A percentile compares a stretch with the other conserved stretches of the same genome.
Evolutionary conservation across 495 filamentous ascomycete genomes (phyloP).

Genomic region (Aspergillus sclerotioniger): DNA sequence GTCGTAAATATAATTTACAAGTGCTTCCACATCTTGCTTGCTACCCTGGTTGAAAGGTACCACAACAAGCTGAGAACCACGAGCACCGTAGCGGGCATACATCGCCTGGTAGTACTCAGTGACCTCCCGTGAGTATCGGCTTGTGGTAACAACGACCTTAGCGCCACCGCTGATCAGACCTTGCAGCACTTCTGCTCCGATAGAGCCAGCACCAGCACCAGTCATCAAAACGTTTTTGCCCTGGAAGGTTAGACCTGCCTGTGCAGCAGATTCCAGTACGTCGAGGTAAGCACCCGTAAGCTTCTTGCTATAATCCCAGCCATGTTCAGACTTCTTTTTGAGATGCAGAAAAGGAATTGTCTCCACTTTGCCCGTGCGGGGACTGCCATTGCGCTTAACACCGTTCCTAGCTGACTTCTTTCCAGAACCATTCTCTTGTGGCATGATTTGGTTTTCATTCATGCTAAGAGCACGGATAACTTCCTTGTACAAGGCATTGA

Average conservation of each 20-base stretch:
- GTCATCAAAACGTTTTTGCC: slow-evolving; percentile 98
- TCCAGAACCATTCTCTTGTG: slow-evolving; percentile 66
- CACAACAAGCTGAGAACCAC: slow-evolving; percentile 93
- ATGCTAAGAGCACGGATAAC: slow-evolving; percentile 89
- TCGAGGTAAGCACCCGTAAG: slow-evolving; percentile 90
- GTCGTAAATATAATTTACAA: slow-evolving; percentile 95
- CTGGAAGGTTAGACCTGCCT: slow-evolving; percentile 81
- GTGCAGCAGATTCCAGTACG: slow-evolving; percentile 84
- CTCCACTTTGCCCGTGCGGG: slow-evolving; percentile 85
- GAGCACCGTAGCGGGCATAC: slow-evolving; percentile 90
- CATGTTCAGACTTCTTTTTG: slow-evolving; percentile 88
- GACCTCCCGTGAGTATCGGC: slow-evolving; percentile 92
- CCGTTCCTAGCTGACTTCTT: slow-evolving; percentile 67
- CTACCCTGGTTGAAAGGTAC: slow-evolving; percentile 99
- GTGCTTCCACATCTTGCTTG: slow-evolving; percentile 91
- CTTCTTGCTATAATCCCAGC: slow-evolving; percentile 99
- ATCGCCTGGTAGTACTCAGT: slow-evolving; percentile 99
- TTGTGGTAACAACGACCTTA: slow-evolving; percentile 93
- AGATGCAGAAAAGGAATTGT: slow-evolving; percentile 97
- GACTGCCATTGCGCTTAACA: slow-evolving; percentile 48
- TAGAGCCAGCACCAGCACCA: slow-evolving; percentile 94
- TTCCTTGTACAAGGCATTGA: slow-evolving; percentile 90
- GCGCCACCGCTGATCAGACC: slow-evolving; percentile 95
- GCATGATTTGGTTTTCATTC: slow-evolving; percentile 97
- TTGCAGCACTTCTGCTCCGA: slow-evolving; percentile 97